Evolutionary conservation across 2,329 filamentous ascomycete species (phyloP), one percentile per base, ranked within the genome.

Genomic region (Venturia aucupariae): DNA sequence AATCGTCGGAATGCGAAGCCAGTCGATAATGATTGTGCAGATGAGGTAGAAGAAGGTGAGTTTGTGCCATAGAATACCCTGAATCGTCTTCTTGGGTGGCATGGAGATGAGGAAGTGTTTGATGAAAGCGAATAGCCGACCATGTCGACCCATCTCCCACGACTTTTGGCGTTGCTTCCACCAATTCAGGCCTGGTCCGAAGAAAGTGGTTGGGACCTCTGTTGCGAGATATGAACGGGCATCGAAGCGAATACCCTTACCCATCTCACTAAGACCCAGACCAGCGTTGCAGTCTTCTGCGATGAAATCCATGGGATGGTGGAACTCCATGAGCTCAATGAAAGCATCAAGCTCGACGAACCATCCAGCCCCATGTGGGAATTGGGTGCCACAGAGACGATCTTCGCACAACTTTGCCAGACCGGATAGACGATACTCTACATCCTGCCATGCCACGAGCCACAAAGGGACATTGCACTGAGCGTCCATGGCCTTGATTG

Each of bases 111-210:
- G 35, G 62, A 69, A 64, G 13, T 62, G 65, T 3, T 65, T 59
- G 13, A 64, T 61, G 41, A 67, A 69, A 11, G 66, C 67, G 38
- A 69, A 42, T n/a, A 69, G 66, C 15, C 66, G 66, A 19, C 67
- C 67, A 38, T 69, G 68, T 17, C 67, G 67, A 17, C 68, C 68
- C 68, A 69, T 69, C 32, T 69, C 68, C 68, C 68, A 69, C 0
- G 67, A 67, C 8, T 64, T 61, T 13, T 66, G 55, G 11, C 68
- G 66, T 51, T 68, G 68, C 30, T 68, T 68, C 57, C 65, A 69
- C 67, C 68, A 68, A 24, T 68, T 68, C 32, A 69, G 66, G 13
- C 67, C 68, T 2, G 64, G 66, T 2, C 68, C 67, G 46, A 69
- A 60, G 60, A 69, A 60, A 2, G 68, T 68, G 4, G 67, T 68